These are phyloP conservation scores for Dalechampia spathulata DNA, from an alignment of 441 rosid species.

Conservation along the genomic window DNA sequence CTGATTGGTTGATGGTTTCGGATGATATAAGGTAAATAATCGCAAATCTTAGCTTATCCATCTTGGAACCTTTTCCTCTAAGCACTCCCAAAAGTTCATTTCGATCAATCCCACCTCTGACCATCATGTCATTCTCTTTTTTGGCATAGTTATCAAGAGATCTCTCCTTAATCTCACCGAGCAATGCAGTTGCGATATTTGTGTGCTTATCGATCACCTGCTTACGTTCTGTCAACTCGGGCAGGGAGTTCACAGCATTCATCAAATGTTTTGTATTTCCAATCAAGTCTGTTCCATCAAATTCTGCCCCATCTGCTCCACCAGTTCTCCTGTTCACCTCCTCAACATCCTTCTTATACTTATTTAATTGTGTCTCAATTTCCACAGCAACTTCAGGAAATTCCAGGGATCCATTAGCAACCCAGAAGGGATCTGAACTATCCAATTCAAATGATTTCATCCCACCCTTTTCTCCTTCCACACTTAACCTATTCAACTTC, in stretches of 20 bases:
- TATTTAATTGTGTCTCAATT: conserved; percentile 78
- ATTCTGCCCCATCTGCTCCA: conserved; percentile 62
- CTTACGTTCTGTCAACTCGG: conserved; percentile 89
- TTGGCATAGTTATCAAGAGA: conserved; percentile 84
- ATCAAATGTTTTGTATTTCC: conserved; percentile 95
- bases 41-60: conserved; percentile 89
- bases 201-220: conserved; percentile 97
- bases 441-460: conserved; percentile 78
- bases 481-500: conserved; percentile 77
- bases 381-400: conserved; percentile 97
- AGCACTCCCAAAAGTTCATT: conserved; percentile 60
- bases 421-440: conserved; percentile 82
- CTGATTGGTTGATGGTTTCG: conserved; percentile 76
- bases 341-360: conserved; percentile 93
- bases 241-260: conserved; percentile 96
- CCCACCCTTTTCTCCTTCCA: conserved; percentile 86
- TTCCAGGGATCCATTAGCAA: conserved; percentile 78
- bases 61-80: conserved; percentile 80
- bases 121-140: conserved; percentile 91
- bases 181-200: conserved; percentile 79
- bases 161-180: conserved; percentile 95
- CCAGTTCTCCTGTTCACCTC: conserved; percentile 90
- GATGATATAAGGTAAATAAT: conserved; percentile 84
- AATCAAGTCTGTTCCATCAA: conserved; percentile 70
- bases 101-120: conserved; percentile 76